phyloP scores from a whole-genome alignment of 768 basidiomycete genomes.

The Pluteus cervinus region DNA sequence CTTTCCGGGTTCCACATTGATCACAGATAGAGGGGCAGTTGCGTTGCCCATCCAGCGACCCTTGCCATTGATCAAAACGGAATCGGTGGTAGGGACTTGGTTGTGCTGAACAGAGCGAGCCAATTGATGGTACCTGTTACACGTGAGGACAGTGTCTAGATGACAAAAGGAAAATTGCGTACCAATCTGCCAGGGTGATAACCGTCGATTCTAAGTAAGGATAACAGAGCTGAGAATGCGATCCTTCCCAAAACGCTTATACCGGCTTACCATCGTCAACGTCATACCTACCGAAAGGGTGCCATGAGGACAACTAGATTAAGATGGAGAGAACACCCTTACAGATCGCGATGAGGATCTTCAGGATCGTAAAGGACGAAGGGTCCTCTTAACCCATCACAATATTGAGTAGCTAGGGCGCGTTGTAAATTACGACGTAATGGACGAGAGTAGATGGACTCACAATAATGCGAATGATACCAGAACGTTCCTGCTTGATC shows the following conservation, averaged over 20 bases:
- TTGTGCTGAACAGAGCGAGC: constrained; percentile 10
- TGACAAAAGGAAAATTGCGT: background rate
- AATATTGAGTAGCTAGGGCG: constrained; percentile 35
- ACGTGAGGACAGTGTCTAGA: background rate
- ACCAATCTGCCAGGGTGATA: constrained; percentile 37
- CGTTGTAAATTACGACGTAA: background rate
- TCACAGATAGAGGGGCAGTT: constrained; percentile 22
- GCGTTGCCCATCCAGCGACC: constrained; percentile 35
- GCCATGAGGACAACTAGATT: background rate
- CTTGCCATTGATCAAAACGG: constrained; percentile 40
- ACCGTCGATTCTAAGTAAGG: constrained; percentile 31
- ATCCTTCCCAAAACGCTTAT: constrained; percentile 6
- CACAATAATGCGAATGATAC: constrained; percentile 24
- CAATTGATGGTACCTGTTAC: constrained; percentile 22
- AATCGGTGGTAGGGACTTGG: constrained; percentile 13
- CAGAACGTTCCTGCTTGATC: constrained; percentile 41
- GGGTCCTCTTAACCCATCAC: constrained; percentile 34
- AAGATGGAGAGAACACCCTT: constrained; percentile 14
- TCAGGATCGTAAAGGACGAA: constrained; percentile 32
- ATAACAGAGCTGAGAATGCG: background rate
- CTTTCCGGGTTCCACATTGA: constrained; percentile 30
- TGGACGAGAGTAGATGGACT: background rate
- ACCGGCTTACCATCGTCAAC: constrained; percentile 24
- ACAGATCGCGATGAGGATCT: constrained; percentile 20
- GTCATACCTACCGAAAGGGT: constrained; percentile 11